Evolutionary conservation across 169 alveolate species (phyloP).

Genomic region (Plasmodium fragile): DNA sequence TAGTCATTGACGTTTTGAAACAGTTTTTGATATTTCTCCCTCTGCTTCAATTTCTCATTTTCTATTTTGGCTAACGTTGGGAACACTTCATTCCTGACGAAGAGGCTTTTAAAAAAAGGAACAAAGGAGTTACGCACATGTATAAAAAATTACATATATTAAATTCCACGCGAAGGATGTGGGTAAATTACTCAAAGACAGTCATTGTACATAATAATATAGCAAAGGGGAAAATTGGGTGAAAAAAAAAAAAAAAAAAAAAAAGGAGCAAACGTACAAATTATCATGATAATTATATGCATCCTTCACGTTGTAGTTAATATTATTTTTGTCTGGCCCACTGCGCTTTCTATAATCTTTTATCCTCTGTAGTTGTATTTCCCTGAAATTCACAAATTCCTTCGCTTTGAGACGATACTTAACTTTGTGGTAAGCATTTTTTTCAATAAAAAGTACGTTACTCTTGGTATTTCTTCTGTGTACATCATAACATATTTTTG

Average conservation of each 20-base stretch:
- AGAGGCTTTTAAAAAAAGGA: conserved; percentile 36
- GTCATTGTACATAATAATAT: background rate
- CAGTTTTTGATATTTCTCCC: conserved; percentile 24
- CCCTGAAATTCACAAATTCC: conserved; percentile 45
- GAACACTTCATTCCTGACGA: conserved; percentile 68
- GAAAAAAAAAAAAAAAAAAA: background rate
- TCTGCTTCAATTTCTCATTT: conserved; percentile 44
- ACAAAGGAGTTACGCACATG: background rate
- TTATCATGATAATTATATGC: conserved; percentile 58
- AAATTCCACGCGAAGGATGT: background rate
- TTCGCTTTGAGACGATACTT: conserved; percentile 19
- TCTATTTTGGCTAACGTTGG: conserved; percentile 74
- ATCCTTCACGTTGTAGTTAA: conserved; percentile 63
- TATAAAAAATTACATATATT: background rate
- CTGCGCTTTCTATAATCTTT: conserved; percentile 37
- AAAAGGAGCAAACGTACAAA: conserved; percentile 21
- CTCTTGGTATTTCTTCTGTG: background rate
- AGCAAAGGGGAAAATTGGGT: background rate
- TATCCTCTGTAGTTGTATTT: conserved; percentile 40
- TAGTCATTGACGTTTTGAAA: conserved; percentile 58
- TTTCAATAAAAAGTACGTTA: conserved; percentile 10
- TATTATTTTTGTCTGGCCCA: conserved; percentile 62
- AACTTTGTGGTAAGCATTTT: background rate
- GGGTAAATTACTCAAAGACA: background rate
- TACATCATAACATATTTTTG: conserved; percentile 15